Conservation (phyloP, 106 monocot species). For the Triglochin maritima region DNA sequence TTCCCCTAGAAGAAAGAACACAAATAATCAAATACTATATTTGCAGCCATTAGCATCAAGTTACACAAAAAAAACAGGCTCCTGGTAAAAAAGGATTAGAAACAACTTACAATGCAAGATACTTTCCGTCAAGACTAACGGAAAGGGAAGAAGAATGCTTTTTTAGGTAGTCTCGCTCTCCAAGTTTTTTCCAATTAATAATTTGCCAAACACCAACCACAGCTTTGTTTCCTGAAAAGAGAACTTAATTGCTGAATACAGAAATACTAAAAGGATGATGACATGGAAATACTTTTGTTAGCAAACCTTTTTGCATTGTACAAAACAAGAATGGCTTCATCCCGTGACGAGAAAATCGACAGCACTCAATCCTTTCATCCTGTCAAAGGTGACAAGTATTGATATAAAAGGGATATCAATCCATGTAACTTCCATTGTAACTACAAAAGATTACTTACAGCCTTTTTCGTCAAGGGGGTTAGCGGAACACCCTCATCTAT, state of each 20-base stretch:
- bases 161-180: conserved; percentile 60
- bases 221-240: conserved; percentile 29
- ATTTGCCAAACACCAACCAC: conserved; percentile 83
- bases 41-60: neutral
- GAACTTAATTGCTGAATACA: conserved; percentile 1
- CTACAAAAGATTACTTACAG: conserved; percentile 28
- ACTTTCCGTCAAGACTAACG: conserved; percentile 8
- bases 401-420: no score
- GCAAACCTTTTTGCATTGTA: conserved; percentile 63
- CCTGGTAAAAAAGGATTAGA: neutral
- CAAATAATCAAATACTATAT: neutral
- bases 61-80: neutral
- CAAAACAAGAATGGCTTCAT: conserved; percentile 86
- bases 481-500: conserved; percentile 74
- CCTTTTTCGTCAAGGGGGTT: conserved; percentile 43
- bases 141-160: conserved; percentile 71
- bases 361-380: conserved; percentile 98
- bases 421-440: no score
- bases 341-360: conserved; percentile 93
- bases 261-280: neutral
- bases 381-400: conserved; percentile 10
- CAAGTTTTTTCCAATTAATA: conserved; percentile 79
- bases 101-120: conserved; percentile 71
- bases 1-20: conserved; percentile 41
- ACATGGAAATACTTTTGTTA: neutral